Base-by-base conservation (phyloP, 1,284 basidiomycete species). In the Apiotrichum montevideense region DNA sequence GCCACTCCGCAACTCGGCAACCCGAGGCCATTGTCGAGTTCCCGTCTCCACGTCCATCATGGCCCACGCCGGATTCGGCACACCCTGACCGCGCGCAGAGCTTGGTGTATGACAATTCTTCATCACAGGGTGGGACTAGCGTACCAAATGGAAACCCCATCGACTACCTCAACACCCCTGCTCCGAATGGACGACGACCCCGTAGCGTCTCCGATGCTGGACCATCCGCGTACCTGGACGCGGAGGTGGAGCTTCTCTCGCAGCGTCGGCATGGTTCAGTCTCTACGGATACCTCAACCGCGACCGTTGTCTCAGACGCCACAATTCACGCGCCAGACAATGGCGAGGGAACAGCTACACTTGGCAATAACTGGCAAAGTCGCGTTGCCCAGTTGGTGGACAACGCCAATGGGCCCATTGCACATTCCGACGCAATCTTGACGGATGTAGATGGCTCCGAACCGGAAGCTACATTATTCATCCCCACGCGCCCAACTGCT, bases 391-490 rank as follows among this genome's bases (percentile, higher is more conserved):
- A 63, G 13, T 65, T 71, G 65, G 59, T 71, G 9, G 52, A 56
- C 35, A 14, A 47, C 4, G 41, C 43, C 39, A 21, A 35, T 13
- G 57, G 51, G 1, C 43, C 55, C 10, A 47, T 46, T 14, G 9
- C 33, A 11, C 29, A 4, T 14, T 39, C 48, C 6, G 44, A 43
- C 32, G 42, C 6, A 33, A 34, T 47, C 11, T 46, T 49, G 43
- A 39, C 29, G 4, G 43, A 53, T 49, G 13, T 46, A 6, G 14
- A 40, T 35, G 66, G 62, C 32, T 61, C 66, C 13, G 70, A 70
- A 14, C 10, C 13, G 37, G 73, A 75, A 51, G 73, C 67, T 3
- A 71, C 70, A 1, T 44, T 73, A 21, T 75, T 68, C 53, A 45
- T 73, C 39, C 59, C 21, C 21, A 21, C 21, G 21, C 21, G 21